Base-by-base conservation (phyloP, 1,284 basidiomycete species). In the Termitomyces sp. region DNA sequence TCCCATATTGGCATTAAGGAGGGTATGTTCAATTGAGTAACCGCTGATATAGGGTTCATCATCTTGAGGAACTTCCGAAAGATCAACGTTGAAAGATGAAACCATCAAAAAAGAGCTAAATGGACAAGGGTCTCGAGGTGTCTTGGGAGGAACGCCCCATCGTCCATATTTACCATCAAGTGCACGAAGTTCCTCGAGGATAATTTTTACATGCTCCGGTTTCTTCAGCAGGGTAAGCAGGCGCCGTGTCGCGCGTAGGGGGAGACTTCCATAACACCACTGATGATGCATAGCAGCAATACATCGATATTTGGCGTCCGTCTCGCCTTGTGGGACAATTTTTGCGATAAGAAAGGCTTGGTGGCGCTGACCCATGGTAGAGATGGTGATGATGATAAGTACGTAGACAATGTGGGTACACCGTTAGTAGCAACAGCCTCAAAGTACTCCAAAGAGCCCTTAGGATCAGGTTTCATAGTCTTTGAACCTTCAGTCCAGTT, bases 381-480 rank as follows among this genome's bases (percentile, higher is more conserved):
- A 28, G 26, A 28, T 28, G 26, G 26, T 28, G 26, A 28, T 28
- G 26, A 28, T n/a, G n/a, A n/a, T n/a, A n/a, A n/a, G n/a, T 28
- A 28, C 4, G 26, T 28, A 8, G 8, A 28, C 26, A 28, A 28
- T 28, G 4, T 28, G 3, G 26, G 3, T 28, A 56, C 46, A 8
- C 61, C 60, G 40, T 66, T 65, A 40, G 57, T 51, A 7, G 63
- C 52, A 26, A 68, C 66, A 16, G 71, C 56, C 38, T 73, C 62
- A 61, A 94, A 93, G 73, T 93, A 93, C 63, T 90, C 88, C 50
- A 84, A 71, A 57, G 86, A 87, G 53, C 76, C 80, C 60, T 76
- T 77, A 16, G 87, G 86, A 67, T 88, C 81, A 13, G 86, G 75
- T 69, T 90, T 90, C 74, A 91, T 90, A 37, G 89, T 90, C 71